Evolutionary conservation across 148 eudicot genomes (phyloP), one percentile per base, ranked within the genome.

Genomic region (Polygonum maritimum): DNA sequence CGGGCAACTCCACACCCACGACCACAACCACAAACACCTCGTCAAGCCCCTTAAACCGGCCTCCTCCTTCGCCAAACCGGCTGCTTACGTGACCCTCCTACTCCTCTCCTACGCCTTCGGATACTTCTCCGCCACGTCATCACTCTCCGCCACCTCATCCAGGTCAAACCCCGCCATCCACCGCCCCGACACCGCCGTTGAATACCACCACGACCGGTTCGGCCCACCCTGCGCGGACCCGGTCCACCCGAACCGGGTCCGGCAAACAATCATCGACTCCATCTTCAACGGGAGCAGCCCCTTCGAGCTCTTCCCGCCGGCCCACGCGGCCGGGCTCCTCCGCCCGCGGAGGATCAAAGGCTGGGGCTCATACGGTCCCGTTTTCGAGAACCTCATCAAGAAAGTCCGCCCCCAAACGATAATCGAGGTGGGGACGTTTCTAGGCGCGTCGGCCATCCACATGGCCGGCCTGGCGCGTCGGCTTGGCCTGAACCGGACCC

Each of bases 371-470:
- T 74, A 82, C 75, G 90, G 90, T 11, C 76, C 88, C 51, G 93
- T 91, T 8, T 91, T 91, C 73, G 83, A 85, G 63, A 86, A 82
- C 79, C 82, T 91, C 0, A 88, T 91, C 9, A 77, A 36, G 4
- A 80, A 82, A 74, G 84, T 82, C 73, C 76, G 72, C 0, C 97
- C 97, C 41, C 74, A 73, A 19, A 84, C 71, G 21, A 91, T 91
- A 22, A 79, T 91, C 36, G 97, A 91, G 45, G 81, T 91, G 2
- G 96, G 96, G 38, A 85, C 93, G 16, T 89, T 91, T 74, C 62
- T 91, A 16, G 96, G 97, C 18, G 97, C 93, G n/a, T 91, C 97
- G 8, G 90, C 97, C 4, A 85, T 80, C 1, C 93, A 91, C 79
- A 91, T 91, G 93, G 90, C 83, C 5, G 75, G 75, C 47, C 74